These are phyloP conservation scores for Dryas octopetala DNA, from an alignment of 306 rosid genomes.

Conservation along the genomic window DNA sequence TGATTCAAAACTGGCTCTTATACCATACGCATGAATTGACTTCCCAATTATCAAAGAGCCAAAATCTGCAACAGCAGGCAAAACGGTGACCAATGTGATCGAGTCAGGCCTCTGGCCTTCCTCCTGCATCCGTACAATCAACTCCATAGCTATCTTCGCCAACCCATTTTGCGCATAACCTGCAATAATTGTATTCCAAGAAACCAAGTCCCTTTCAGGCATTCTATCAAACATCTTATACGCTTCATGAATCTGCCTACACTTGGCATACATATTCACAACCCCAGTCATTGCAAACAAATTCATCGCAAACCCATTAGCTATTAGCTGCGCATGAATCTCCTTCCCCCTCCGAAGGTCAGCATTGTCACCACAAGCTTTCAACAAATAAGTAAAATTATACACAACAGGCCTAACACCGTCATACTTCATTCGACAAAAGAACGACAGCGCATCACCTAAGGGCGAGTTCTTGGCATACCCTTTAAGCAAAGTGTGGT, in stretches of 20 bases:
- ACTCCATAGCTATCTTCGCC: conserved; percentile 48
- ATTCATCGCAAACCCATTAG: conserved; percentile 59
- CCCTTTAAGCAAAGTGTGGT: conserved; percentile 90
- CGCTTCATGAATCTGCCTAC: conserved; percentile 65
- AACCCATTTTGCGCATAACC: conserved; percentile 83
- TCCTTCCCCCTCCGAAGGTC: conserved; percentile 71
- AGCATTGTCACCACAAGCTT: conserved; percentile 60
- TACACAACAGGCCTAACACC: conserved; percentile 72
- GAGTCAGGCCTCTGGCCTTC: conserved; percentile 69
- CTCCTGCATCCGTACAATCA: conserved; percentile 67
- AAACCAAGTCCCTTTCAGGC: conserved; percentile 78
- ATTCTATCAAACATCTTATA: conserved; percentile 83
- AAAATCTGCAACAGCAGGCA: conserved; percentile 81
- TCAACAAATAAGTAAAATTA: conserved; percentile 80
- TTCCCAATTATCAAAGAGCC: conserved; percentile 65
- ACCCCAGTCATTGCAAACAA: conserved; percentile 85
- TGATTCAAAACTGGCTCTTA: conserved; percentile 62
- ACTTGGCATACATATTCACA: conserved; percentile 68
- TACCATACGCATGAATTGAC: conserved; percentile 64
- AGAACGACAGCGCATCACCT: conserved; percentile 48
- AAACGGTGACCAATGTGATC: conserved; percentile 69
- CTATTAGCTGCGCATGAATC: conserved; percentile 71
- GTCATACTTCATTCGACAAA: conserved; percentile 55
- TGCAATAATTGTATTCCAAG: conserved; percentile 75
- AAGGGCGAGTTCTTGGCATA: conserved; percentile 60